A percentile compares a stretch with the other conserved stretches of the same genome.
Evolutionary conservation across 495 filamentous ascomycete species (phyloP).

Genomic region (Lasiosphaeria hispida): DNA sequence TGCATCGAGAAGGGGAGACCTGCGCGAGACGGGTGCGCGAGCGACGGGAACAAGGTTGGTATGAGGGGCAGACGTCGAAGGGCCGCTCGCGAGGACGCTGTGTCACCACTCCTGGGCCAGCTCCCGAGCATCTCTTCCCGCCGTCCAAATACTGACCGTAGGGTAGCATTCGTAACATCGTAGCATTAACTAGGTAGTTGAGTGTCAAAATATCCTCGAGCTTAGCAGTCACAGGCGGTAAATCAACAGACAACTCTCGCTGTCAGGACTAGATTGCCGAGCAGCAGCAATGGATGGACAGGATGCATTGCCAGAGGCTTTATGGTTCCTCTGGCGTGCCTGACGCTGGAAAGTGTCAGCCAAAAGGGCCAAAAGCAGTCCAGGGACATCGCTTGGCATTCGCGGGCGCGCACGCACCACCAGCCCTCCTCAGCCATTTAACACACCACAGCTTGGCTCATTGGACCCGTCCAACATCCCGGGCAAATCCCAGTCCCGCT

Average conservation of each 20-base stretch:
- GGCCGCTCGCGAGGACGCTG: background rate
- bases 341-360: background rate
- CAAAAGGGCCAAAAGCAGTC: background rate
- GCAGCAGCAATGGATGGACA: background rate
- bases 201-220: too few relatives aligned
- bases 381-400: conserved; percentile 5
- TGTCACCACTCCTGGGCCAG: background rate
- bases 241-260: background rate
- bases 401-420: conserved; percentile 13
- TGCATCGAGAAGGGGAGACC: too few relatives aligned
- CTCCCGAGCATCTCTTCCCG: background rate
- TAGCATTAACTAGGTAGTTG: too few relatives aligned
- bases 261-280: background rate
- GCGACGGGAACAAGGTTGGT: too few relatives aligned
- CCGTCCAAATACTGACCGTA: too few relatives aligned
- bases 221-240: background rate
- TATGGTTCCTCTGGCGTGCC: background rate
- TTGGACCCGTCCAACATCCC: conserved; percentile 13
- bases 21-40: too few relatives aligned
- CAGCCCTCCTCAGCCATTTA: conserved; percentile 18
- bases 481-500: conserved; percentile 14
- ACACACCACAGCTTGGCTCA: conserved; percentile 11
- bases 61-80: background rate
- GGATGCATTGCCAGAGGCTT: background rate
- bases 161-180: too few relatives aligned